Evolutionary conservation across 1,284 basidiomycete species (phyloP).

Genomic region (Fomitopsis pinicola): DNA sequence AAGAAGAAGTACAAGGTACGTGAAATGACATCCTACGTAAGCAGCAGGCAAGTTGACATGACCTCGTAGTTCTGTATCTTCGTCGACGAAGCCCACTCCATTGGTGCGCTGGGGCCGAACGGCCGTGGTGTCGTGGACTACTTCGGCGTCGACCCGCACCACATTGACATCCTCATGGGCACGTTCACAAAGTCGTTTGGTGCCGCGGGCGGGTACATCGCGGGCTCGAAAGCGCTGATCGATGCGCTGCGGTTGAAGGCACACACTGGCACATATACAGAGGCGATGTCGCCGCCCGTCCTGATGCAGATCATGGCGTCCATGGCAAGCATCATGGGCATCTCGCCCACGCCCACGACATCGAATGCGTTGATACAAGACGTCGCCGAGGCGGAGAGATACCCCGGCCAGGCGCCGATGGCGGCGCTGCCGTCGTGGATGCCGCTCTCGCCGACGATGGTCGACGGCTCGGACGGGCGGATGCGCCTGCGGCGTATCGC

Average conservation of each 20-base stretch:
- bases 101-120: constrained; percentile 91
- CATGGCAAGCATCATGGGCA: constrained; percentile 96
- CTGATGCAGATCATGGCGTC: constrained; percentile 89
- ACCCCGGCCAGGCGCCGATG: constrained; percentile 65
- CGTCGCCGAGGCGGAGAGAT: constrained; percentile 29
- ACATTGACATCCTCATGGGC: constrained; percentile 95
- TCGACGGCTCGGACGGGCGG: constrained; percentile 81
- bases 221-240: constrained; percentile 79
- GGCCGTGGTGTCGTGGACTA: constrained; percentile 97
- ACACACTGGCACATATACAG: constrained; percentile 86
- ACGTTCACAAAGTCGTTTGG: constrained; percentile 99
- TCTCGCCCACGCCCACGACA: constrained; percentile 43
- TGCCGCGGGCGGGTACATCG: constrained; percentile 94
- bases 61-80: constrained; percentile 84
- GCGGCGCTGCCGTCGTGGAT: constrained; percentile 68
- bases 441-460: constrained; percentile 60
- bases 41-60: neutral
- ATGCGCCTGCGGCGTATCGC: constrained; percentile 84
- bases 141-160: constrained; percentile 81
- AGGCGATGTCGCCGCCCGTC: constrained; percentile 89
- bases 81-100: constrained; percentile 96
- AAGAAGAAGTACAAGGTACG: constrained; percentile 94
- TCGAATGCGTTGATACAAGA: constrained; percentile 27
- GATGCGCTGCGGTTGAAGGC: constrained; percentile 81
- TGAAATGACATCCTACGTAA: neutral